Conservation (phyloP, 257 asterid species). For the Ilex aquifolium region DNA sequence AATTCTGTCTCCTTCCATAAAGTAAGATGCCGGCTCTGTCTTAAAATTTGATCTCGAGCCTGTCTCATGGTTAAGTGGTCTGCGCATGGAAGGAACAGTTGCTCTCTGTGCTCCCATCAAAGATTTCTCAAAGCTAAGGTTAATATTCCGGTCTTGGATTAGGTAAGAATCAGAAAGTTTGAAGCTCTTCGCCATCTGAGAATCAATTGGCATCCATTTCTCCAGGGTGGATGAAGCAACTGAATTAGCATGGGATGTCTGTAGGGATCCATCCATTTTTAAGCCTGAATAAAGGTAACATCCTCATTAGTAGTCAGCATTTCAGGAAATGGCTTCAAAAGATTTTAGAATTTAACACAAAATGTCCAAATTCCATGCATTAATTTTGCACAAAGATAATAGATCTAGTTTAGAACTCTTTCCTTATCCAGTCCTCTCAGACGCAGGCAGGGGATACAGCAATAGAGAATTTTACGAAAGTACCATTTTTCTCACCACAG, state of each 20-base stretch:
- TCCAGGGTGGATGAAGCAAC: conserved; percentile 54
- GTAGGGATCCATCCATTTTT: conserved; percentile 43
- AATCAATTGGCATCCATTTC: conserved; percentile 46
- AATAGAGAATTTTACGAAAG: too few species aligned
- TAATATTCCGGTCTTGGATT: conserved; percentile 50
- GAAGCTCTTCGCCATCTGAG: conserved; percentile 44
- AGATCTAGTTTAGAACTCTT: too few species aligned
- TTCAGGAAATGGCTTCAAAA: conserved; percentile 8
- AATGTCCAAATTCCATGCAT: too few species aligned
- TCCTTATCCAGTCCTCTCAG: too few species aligned
- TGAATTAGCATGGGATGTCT: conserved; percentile 24
- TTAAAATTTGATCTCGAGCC: conserved; percentile 45
- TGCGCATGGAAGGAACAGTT: conserved; percentile 69
- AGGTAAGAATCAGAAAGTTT: conserved; percentile 52
- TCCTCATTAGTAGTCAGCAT: background rate
- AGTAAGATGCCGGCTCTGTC: conserved; percentile 44
- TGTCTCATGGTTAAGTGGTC: conserved; percentile 52
- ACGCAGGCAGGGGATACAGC: too few species aligned
- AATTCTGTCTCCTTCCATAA: conserved; percentile 52
- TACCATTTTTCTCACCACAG: too few species aligned
- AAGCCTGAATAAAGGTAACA: conserved; percentile 40
- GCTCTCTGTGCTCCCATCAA: conserved; percentile 50
- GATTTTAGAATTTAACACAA: too few species aligned
- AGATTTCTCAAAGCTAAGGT: conserved; percentile 43
- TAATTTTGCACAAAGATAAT: too few species aligned